Evolutionary conservation across 176 grass and related monocot genomes (phyloP), one percentile per base, ranked within the genome.

Genomic region (Carex scoparia): DNA sequence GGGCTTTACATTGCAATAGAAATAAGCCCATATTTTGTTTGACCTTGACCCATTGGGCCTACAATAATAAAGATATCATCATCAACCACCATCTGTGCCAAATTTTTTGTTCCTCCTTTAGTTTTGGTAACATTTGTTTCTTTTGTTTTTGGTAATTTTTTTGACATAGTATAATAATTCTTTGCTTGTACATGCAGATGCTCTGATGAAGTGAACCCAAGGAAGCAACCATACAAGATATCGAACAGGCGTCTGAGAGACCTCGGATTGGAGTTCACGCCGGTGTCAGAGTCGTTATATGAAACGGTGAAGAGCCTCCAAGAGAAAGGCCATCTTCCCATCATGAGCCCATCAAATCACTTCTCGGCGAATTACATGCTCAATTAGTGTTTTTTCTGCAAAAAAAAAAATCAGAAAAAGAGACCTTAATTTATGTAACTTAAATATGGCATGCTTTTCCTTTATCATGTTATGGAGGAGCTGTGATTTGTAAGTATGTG

Each of bases 241-340:
- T 91, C 92, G 0, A 97, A 92, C 86, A 83, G 89, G 85, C 88
- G 91, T 61, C 92, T 97, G 38, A 90, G 83, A 64, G 92, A 94
- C 65, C 72, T 94, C 5, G 94, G 92, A 0, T 64, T 97, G 10
- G 71, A 88, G 48, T 97, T 97, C 87, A 86, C 77, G 63, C 90
- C 90, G 18, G 92, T 86, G 80, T 85, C 76, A 27, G 89, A 91
- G 46, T 88, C 89, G 38, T 71, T 94, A 13, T 94, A 89, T 49
- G 92, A 92, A 7, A 92, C 92, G 2, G 92, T 97, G 48, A 94
- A 90, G 72, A 86, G 79, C 84, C 94, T 97, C 33, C 92, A 91
- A 84, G 92, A 92, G 90, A 94, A 97, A 81, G 92, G 92, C 4
- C 89, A 92, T 71, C 88, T 94, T 38, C 87, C 77, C 4, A 79